Evolutionary conservation across 2,329 filamentous ascomycete genomes (phyloP), one percentile per base, ranked within the genome.

Genomic region (Pezicula radicicola): DNA sequence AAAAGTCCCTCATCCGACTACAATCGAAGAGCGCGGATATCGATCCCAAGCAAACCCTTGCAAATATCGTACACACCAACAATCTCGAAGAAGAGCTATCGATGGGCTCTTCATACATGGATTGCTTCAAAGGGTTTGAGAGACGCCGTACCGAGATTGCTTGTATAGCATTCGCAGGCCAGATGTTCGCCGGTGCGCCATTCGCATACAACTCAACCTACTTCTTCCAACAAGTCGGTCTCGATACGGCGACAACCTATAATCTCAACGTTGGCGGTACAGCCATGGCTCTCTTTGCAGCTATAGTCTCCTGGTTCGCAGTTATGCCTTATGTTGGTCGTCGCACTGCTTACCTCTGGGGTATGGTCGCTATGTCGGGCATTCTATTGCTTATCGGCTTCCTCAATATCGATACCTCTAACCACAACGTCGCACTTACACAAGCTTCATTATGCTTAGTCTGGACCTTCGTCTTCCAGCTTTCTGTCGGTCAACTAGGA

Each of bases 131-230:
- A 45, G 73, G 72, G 0, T 64, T 69, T 44, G 77, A 76, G 50
- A 59, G 71, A n/a, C 68, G 74, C 8, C 71, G 76, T 12, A 79
- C 77, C 0, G 76, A 79, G 57, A 77, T 80, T 27, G 72, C 75
- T 2, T 68, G 72, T 48, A 81, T 83, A 58, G 79, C 81, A 5
- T 85, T 83, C 68, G 75, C 78, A 10, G 81, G 81, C 2, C 83
- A 86, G 60, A 81, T 84, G 16, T 70, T 85, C 3, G 79, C 76
- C 46, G 81, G 83, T 12, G 80, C 81, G 54, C 79, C 81, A 18
- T 76, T 85, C 52, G 80, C 83, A 49, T 81, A 81, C 54, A 86
- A 84, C 55, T 81, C 79, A 2, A 85, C 80, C 2, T 82, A 81
- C 61, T 76, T 75, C 62, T 83, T 83, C 64, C 69, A 77, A 54